Base-by-base conservation (phyloP, 2,329 filamentous ascomycete species). In the Verticillium zaregamsianum region DNA sequence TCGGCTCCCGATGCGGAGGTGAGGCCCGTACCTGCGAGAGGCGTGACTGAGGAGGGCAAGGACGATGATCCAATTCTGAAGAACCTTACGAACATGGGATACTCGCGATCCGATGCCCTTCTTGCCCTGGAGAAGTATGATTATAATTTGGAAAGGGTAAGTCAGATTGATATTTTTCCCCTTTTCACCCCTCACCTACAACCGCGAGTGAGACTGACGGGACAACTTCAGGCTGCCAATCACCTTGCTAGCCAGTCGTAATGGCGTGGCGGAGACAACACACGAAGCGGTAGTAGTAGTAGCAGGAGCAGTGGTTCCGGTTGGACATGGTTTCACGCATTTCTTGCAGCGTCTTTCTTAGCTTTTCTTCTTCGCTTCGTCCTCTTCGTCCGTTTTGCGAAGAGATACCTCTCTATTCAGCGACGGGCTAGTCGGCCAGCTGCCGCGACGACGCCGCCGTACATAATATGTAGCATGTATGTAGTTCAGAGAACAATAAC, bases 11-110 rank as follows among this genome's bases (percentile, higher is more conserved):
- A 54, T 39, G 9, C 45, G n/a, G 14, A 35, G 28, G 5, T 17
- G 14, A 23, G 56, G 15, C 56, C 56, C 12, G 11, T 25, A 12
- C 20, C 23, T 17, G 5, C 31, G 11, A 58, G 56, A 33, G 54
- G 23, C 33, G 15, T 39, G 20, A 39, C 56, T 5, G 62, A 61
- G 71, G 9, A 73, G 73, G 90, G 90, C 3, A 90, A 90, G 70
- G 91, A 96, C 70, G 94, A 98, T 71, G 94, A 98, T 72, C 90
- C 92, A 9, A 94, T 96, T 61, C 78, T 98, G 67, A 96, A 96
- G 80, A 89, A 93, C 68, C 75, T 98, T 71, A 96, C 92, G 1
- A 84, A 86, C 11, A 97, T 98, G 93, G 94, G 94, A 0, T 98
- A 96, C 72, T 77, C 86, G 5, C 83, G 94, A 33, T 79, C 82